Base-by-base conservation (phyloP, 2,329 filamentous ascomycete species). In the Penicillium psychrosexuale region DNA sequence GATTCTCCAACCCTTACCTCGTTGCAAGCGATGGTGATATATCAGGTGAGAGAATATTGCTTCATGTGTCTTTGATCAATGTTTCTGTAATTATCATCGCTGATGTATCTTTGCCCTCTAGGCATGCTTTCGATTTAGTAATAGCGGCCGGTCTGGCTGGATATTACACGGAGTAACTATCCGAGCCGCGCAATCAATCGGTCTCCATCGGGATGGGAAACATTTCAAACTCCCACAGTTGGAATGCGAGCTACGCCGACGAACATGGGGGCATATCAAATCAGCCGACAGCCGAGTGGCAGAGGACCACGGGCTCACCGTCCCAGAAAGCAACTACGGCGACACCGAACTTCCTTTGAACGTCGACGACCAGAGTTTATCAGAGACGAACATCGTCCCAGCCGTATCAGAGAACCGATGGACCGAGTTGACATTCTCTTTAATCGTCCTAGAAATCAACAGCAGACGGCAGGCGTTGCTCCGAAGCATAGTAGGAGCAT, bases 271-370 rank as follows among this genome's bases (percentile, higher is more conserved):
- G 79, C 77, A 80, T 53, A 72, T 85, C 0, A 78, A 79, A 38
- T 53, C 58, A 1, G 61, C 59, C 8, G 65, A 67, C 19, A 46
- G 76, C 78, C 71, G 82, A 45, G 78, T 80, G 1, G 80, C 79
- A 2, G 83, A 86, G 59, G 83, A 85, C 53, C 81, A 84, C 57
- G 83, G 84, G 0, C 78, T 78, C 38, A 78, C 80, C 60, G 75
- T 78, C 1, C 77, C 75, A 1, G 77, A 82, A 77, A 58, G 74
- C 74, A 49, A 61, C 7, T 50, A 51, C 17, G 81, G 78, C 55
- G 80, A 83, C 58, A 61, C 62, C 3, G 50, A 59, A 1, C 24
- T 65, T 2, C 65, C 65, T 1, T 34, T 57, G 3, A 85, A 85
- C 53, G 69, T 84, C 39, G 79, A 85, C 51, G 83, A 85, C 57